phyloP scores from a whole-genome alignment of 176 grass and related monocot genomes.

The Aegilops tauschii region DNA sequence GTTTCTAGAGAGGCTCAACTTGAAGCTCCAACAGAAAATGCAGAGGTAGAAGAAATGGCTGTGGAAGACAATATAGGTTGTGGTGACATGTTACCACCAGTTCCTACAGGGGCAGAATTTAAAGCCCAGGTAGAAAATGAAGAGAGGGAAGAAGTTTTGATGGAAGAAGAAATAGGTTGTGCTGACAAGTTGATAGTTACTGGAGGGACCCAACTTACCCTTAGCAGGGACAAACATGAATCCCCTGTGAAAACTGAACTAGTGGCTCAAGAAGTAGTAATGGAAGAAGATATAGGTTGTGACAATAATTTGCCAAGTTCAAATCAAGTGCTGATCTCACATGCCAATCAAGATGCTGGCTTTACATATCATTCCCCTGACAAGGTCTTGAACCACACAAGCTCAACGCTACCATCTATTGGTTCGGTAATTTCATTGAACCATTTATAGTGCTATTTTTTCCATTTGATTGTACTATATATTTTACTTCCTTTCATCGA shows the following conservation, averaged over 20 bases:
- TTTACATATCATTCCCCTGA: background rate
- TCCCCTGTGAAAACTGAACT: background rate
- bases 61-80: background rate
- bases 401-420: background rate
- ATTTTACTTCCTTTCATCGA: background rate
- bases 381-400: background rate
- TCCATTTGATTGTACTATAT: background rate
- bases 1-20: background rate
- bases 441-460: background rate
- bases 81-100: background rate
- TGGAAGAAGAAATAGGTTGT: background rate
- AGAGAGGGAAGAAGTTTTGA: background rate
- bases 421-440: slow-evolving; percentile 28
- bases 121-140: background rate
- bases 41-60: background rate
- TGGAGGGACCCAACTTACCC: background rate
- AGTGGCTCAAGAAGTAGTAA: background rate
- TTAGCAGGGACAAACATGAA: background rate
- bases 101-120: background rate
- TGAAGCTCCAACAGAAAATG: background rate
- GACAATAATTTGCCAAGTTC: background rate
- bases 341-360: slow-evolving; percentile 26
- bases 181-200: background rate
- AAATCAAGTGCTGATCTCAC: background rate
- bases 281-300: background rate